phyloP scores from a whole-genome alignment of 495 filamentous ascomycete genomes.

The Penicillium manginii region DNA sequence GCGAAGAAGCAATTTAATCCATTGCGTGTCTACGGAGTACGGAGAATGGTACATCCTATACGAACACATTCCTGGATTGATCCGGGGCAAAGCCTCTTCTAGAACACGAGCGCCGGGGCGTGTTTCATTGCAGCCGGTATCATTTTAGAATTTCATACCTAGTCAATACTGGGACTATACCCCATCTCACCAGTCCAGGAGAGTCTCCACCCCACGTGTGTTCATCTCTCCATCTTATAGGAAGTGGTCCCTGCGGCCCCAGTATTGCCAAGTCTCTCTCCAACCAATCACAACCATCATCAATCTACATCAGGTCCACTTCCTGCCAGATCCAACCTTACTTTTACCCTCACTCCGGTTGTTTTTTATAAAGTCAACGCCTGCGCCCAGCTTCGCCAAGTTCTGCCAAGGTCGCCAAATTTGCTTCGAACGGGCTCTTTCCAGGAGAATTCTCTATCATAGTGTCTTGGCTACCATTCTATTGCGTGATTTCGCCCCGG shows the following conservation, averaged over 20 bases:
- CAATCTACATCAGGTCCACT: background rate
- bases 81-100: background rate
- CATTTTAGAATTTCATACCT: no score
- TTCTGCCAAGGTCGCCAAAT: constrained; percentile 24
- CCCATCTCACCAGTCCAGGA: constrained; percentile 3
- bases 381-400: constrained; percentile 25
- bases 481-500: constrained; percentile 21
- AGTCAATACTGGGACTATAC: no score
- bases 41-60: no score
- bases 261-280: constrained; percentile 17
- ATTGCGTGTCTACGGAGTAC: no score
- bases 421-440: constrained; percentile 9
- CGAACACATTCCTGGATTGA: background rate
- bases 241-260: constrained; percentile 19
- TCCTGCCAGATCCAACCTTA: background rate
- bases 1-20: no score
- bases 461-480: constrained; percentile 8
- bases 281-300: background rate
- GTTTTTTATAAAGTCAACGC: constrained; percentile 1
- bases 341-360: background rate
- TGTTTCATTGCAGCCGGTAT: constrained; percentile 2
- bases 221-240: constrained; percentile 11
- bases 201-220: constrained; percentile 18
- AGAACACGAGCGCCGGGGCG: constrained; percentile 1
- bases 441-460: background rate